These are phyloP conservation scores for Fusarium nelsonii DNA, from an alignment of 2,329 filamentous ascomycete species.

Conservation along the genomic window DNA sequence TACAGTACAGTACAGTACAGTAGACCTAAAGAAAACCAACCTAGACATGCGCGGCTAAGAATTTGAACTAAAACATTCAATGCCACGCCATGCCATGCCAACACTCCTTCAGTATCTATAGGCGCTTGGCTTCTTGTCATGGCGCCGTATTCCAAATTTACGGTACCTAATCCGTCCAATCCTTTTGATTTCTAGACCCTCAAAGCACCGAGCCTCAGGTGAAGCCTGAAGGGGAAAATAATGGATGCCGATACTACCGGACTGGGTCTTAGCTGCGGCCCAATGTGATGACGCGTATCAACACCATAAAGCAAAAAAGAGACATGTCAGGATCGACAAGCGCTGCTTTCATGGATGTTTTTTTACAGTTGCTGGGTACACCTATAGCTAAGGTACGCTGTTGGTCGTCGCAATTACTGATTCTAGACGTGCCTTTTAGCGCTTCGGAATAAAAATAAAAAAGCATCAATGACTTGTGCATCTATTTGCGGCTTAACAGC, in stretches of 20 bases:
- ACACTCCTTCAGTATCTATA: conserved; percentile 11
- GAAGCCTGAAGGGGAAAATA: conserved; percentile 5
- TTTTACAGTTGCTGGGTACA: neutral
- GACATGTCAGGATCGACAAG: conserved; percentile 19
- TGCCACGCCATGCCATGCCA: neutral
- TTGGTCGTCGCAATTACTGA: conserved; percentile 1
- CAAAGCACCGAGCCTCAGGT: conserved; percentile 37
- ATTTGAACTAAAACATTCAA: conserved; percentile 4
- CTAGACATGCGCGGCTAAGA: conserved; percentile 18
- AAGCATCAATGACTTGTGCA: conserved; percentile 2
- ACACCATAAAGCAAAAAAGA: conserved; percentile 7
- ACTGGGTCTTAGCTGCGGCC: conserved; percentile 40
- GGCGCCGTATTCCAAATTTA: conserved; percentile 6
- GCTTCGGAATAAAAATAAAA: conserved; percentile 13
- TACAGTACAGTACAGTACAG: too few species aligned
- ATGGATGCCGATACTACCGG: conserved; percentile 41
- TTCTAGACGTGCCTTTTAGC: conserved; percentile 13
- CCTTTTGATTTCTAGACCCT: neutral
- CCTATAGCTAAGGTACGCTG: neutral
- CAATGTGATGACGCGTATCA: conserved; percentile 46
- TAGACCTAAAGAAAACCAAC: neutral
- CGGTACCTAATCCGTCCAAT: conserved; percentile 13
- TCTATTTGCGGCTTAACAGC: conserved; percentile 34
- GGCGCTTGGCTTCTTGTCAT: conserved; percentile 18
- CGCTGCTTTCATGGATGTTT: conserved; percentile 8